Percentiles rank a stretch among this genome's conserved stretches.
These are phyloP conservation scores for Phytophthora pisi DNA, from an alignment of 352 stramenopile species.

Conservation along the genomic window DNA sequence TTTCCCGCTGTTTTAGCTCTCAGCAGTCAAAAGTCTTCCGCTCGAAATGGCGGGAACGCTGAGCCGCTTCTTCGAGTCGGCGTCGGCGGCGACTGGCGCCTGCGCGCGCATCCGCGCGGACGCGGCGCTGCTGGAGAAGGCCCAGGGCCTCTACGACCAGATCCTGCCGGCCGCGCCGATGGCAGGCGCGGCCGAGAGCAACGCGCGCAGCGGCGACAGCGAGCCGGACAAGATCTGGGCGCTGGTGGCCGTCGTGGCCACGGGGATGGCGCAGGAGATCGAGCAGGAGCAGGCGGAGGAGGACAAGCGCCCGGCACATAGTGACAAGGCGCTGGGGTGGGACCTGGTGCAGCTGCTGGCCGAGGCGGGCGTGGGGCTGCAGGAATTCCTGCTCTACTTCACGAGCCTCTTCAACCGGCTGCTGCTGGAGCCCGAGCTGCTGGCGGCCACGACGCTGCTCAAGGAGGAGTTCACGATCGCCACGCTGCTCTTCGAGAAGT, in stretches of 20 bases:
- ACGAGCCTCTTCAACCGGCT: slow-evolving; percentile 84
- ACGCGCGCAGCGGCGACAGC: slow-evolving; percentile 25
- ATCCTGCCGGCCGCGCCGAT: slow-evolving; percentile 31
- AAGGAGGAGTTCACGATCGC: slow-evolving; percentile 85
- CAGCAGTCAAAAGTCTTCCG: slow-evolving; percentile 11
- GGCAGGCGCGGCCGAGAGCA: slow-evolving; percentile 26
- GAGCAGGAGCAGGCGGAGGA: slow-evolving; percentile 33
- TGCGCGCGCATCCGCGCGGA: slow-evolving; percentile 34
- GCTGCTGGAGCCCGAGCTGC: slow-evolving; percentile 71
- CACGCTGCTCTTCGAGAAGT: slow-evolving; percentile 82
- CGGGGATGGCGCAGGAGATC: slow-evolving; percentile 47
- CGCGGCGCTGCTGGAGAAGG: slow-evolving; percentile 32
- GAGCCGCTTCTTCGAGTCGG: slow-evolving; percentile 26
- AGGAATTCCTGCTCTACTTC: slow-evolving; percentile 70
- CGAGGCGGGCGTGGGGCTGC: slow-evolving; percentile 62
- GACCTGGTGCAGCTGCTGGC: slow-evolving; percentile 49
- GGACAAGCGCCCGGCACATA: not conserved
- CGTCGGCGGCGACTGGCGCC: slow-evolving; percentile 16
- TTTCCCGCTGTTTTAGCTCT: slow-evolving; percentile 20
- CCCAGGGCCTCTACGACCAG: slow-evolving; percentile 50
- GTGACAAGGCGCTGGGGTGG: slow-evolving; percentile 15
- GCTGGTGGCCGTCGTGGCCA: slow-evolving; percentile 55
- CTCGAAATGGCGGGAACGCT: slow-evolving; percentile 51
- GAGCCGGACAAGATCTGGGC: slow-evolving; percentile 47
- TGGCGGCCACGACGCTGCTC: slow-evolving; percentile 69